Evolutionary conservation across 768 basidiomycete species (phyloP), one percentile per base, ranked within the genome.

Genomic region (Russula abietina): DNA sequence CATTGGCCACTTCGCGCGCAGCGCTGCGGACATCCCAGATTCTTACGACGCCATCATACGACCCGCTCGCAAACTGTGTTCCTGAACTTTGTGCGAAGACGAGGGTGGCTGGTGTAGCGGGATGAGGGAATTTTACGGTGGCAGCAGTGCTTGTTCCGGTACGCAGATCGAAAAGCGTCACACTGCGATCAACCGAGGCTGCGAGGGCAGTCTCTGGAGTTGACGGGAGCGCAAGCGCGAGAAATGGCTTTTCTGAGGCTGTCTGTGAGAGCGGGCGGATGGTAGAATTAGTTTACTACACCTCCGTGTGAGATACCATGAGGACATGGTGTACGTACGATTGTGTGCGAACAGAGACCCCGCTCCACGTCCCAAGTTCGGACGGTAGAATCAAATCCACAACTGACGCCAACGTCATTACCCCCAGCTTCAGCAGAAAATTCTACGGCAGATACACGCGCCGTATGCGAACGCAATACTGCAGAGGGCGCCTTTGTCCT

Each of bases 351-450:
- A 62, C 88, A 93, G 6, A 91, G 74, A 2, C 89, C 92, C 43
- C 77, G 80, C 67, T 91, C 88, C 3, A 88, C 78, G 70, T 97
- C 93, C 96, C 96, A 99, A 2, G 80, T 76, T 26, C 93, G 80
- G 6, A 98, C 84, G 0, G 92, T 92, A 32, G 94, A 96, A 74
- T 97, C 95, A 70, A 92, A 91, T 0, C 91, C 90, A 70, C 87
- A 88, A 68, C 89, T 92, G 65, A 85, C 84, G 33, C 86, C 38
- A 39, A 85, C 84, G 32, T 86, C 93, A 60, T 45, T 63, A 19
- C 17, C 39, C 30, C 14, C 43, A 24, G 74, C 78, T 43, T 67
- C 67, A 3, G 71, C 70, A 12, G 74, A 73, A 75, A 90, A 95
- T 0, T 83, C 70, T 4, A 83, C 87, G 39, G 82, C 85, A 6